These are phyloP conservation scores for Scheffersomyces cryptocercus DNA, from an alignment of 1,139 yeast genomes.

Conservation along the genomic window DNA sequence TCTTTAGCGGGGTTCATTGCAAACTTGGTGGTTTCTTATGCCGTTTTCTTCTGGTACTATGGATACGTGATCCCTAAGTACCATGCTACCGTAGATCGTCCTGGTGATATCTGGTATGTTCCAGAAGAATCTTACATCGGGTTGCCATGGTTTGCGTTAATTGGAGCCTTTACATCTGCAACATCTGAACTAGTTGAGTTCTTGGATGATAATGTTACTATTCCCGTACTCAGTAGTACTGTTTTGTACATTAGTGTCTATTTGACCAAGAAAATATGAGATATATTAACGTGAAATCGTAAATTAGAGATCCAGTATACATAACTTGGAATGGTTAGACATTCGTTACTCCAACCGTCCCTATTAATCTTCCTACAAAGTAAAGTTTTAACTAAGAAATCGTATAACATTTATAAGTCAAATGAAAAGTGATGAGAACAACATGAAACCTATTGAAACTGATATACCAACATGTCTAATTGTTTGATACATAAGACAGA, in stretches of 20 bases:
- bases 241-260: slow-evolving; percentile 7
- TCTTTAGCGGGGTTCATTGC: slow-evolving; percentile 21
- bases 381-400: no score
- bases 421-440: neutral
- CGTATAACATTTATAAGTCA: no score
- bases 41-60: slow-evolving; percentile 16
- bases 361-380: no score
- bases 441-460: neutral
- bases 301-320: no score
- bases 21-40: slow-evolving; percentile 14
- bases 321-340: no score
- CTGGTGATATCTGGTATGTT: slow-evolving; percentile 16
- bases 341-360: no score
- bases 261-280: neutral
- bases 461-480: no score
- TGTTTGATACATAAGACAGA: no score
- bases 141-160: slow-evolving; percentile 11
- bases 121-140: slow-evolving; percentile 10
- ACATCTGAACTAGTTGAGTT: slow-evolving; percentile 17
- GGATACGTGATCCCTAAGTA: slow-evolving; percentile 15
- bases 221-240: slow-evolving; percentile 19
- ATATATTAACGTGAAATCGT: no score
- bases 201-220: slow-evolving; percentile 23
- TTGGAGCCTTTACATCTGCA: slow-evolving; percentile 16
- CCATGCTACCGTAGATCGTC: slow-evolving; percentile 10